Evolutionary conservation across 176 grass and related monocot species (phyloP).

Genomic region (Triticum aestivum): DNA sequence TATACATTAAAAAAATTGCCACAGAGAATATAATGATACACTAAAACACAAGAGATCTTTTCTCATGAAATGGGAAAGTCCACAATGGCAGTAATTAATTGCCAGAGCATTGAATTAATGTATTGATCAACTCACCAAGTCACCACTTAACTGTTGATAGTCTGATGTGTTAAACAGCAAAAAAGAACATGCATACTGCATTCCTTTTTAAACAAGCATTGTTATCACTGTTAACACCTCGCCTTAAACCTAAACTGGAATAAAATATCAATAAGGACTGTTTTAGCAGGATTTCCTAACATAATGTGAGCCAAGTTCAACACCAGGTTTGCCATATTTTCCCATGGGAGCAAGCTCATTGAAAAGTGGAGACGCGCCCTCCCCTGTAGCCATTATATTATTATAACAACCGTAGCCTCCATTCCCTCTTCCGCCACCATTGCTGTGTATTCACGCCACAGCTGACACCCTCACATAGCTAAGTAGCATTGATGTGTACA

Average conservation of each 20-base stretch:
- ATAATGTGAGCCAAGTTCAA: background rate
- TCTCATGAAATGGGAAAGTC: background rate
- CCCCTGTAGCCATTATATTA: background rate
- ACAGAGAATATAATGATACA: background rate
- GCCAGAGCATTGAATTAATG: background rate
- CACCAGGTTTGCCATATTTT: background rate
- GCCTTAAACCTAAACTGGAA: background rate
- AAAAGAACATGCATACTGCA: background rate
- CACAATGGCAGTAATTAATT: constrained; percentile 12
- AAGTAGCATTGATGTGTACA: background rate
- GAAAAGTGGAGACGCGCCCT: background rate
- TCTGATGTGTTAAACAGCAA: constrained; percentile 7
- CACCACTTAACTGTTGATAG: background rate
- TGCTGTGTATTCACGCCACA: background rate
- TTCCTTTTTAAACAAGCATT: constrained; percentile 15
- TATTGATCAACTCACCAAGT: background rate
- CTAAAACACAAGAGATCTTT: background rate
- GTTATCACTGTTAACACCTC: background rate
- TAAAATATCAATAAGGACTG: background rate
- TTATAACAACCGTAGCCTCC: background rate
- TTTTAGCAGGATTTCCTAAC: background rate
- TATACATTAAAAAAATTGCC: background rate
- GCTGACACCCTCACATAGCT: background rate
- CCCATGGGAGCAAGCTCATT: background rate
- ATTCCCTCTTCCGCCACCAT: background rate